Conservation (phyloP, 805 yeast species). For the Ogataea trehaloabstinens region DNA sequence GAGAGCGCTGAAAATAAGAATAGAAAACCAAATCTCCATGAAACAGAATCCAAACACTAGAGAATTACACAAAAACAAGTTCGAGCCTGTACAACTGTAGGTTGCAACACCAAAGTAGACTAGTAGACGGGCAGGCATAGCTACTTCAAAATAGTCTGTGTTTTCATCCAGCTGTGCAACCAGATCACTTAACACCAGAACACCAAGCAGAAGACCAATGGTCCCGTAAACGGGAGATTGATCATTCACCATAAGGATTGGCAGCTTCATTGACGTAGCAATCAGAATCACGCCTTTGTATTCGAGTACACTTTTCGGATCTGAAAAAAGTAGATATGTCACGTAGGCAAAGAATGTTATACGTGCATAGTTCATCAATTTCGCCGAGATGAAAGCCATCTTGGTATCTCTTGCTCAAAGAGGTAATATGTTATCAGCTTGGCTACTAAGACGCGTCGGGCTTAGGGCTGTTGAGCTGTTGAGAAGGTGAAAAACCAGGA, state of each 20-base stretch:
- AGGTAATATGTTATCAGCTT: no score
- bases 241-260: constrained; percentile 31
- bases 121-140: constrained; percentile 57
- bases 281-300: constrained; percentile 28
- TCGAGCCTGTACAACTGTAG: constrained; percentile 45
- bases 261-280: constrained; percentile 32
- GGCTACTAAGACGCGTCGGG: no score
- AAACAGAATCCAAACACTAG: constrained; percentile 58
- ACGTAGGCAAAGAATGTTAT: constrained; percentile 17
- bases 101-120: constrained; percentile 49
- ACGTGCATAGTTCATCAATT: constrained; percentile 21
- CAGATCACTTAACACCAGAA: constrained; percentile 51
- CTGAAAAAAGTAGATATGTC: constrained; percentile 22
- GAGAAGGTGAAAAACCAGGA: no score
- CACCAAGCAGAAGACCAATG: constrained; percentile 43
- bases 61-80: constrained; percentile 55
- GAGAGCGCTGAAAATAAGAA: constrained; percentile 57
- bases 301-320: constrained; percentile 28
- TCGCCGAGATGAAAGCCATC: constrained; percentile 32
- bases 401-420: no score
- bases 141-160: constrained; percentile 50
- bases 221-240: constrained; percentile 42
- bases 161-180: constrained; percentile 53
- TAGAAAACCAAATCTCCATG: constrained; percentile 68
- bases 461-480: no score